Conservation (phyloP, 202 grass and related monocot species). For the Brachypodium distachyon region DNA sequence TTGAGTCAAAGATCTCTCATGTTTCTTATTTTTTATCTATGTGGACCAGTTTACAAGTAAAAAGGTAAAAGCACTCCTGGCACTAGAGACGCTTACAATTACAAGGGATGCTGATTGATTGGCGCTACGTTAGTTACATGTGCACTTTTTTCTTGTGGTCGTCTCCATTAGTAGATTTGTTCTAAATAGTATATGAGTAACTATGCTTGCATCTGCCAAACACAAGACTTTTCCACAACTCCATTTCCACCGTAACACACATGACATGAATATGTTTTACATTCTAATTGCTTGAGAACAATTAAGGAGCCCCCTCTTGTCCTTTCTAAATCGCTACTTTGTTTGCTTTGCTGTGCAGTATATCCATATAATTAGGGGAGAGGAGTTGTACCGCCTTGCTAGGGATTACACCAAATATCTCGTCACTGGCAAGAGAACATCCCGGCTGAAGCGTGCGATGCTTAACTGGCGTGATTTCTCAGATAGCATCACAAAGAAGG, state of each 20-base stretch:
- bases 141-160: not conserved
- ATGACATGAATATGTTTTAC: not conserved
- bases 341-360: constrained; percentile 27
- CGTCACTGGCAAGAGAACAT: constrained; percentile 40
- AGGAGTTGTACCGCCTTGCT: constrained; percentile 43
- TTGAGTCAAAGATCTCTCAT: not conserved
- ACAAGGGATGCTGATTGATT: not conserved
- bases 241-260: not conserved
- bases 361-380: constrained; percentile 51
- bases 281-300: not conserved
- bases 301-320: not conserved
- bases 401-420: constrained; percentile 55
- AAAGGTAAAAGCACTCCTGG: not conserved
- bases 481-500: constrained; percentile 29
- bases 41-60: not conserved
- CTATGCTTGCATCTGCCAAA: not conserved
- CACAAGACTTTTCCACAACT: not conserved
- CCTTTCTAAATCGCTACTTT: not conserved
- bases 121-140: not conserved
- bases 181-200: not conserved
- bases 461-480: constrained; percentile 39
- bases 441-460: constrained; percentile 42
- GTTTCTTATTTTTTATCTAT: not conserved
- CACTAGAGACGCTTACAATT: not conserved
- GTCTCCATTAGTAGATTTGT: not conserved